A percentile compares a stretch with the other conserved stretches of the same genome.
Conservation (phyloP, 495 filamentous ascomycete species). For the Penicillium lividum region DNA sequence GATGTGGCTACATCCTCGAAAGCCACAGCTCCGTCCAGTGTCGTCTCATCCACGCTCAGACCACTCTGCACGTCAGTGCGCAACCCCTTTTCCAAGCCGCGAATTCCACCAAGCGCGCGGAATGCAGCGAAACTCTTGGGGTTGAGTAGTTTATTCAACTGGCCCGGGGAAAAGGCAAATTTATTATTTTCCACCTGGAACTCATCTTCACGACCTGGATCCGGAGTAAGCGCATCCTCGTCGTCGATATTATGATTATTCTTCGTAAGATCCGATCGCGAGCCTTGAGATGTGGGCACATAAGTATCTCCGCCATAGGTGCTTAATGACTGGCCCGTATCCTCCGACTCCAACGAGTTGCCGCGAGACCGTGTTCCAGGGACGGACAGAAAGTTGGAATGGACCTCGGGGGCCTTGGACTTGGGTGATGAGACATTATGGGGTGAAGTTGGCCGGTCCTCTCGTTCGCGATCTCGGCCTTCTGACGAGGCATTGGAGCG, state of each 20-base stretch:
- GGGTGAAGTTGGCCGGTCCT: slow-evolving; percentile 79
- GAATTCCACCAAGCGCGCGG: slow-evolving; percentile 73
- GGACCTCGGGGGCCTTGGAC: slow-evolving; percentile 47
- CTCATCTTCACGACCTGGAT: slow-evolving; percentile 69
- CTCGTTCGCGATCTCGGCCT: slow-evolving; percentile 63
- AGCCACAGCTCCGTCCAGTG: slow-evolving; percentile 60
- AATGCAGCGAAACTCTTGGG: slow-evolving; percentile 81
- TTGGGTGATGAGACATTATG: slow-evolving; percentile 83
- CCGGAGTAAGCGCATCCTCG: slow-evolving; percentile 64
- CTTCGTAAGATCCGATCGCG: slow-evolving; percentile 40
- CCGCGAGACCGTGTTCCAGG: slow-evolving; percentile 62
- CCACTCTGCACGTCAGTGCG: slow-evolving; percentile 67
- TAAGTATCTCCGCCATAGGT: slow-evolving; percentile 55
- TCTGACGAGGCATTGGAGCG: slow-evolving; percentile 70
- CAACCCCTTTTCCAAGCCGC: slow-evolving; percentile 75
- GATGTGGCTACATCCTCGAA: slow-evolving; percentile 62
- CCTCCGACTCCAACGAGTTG: slow-evolving; percentile 65
- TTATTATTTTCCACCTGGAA: slow-evolving; percentile 75
- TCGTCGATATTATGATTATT: slow-evolving; percentile 44
- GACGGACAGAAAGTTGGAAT: slow-evolving; percentile 63
- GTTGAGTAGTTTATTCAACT: slow-evolving; percentile 75
- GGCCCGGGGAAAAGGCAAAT: slow-evolving; percentile 82
- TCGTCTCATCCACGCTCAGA: slow-evolving; percentile 72
- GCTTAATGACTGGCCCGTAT: slow-evolving; percentile 49
- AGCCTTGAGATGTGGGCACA: slow-evolving; percentile 36